These are phyloP conservation scores for Oryza coarctata DNA, from an alignment of 176 grass and related monocot species.

Conservation along the genomic window DNA sequence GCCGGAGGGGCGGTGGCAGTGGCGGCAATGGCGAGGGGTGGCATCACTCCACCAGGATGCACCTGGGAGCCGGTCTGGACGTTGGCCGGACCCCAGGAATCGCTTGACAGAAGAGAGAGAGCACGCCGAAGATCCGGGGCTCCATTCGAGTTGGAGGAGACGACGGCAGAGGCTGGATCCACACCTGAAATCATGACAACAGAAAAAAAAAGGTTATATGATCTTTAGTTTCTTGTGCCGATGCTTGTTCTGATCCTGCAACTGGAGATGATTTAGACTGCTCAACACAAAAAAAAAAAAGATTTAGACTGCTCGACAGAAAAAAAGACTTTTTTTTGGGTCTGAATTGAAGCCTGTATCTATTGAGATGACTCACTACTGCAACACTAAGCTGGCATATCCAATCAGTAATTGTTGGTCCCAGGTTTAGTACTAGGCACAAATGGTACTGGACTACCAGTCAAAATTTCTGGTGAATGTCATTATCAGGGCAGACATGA, in stretches of 20 bases:
- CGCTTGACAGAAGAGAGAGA: conserved; percentile 99
- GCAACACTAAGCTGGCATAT: neutral
- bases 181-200: conserved; percentile 39
- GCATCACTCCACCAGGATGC: conserved; percentile 3
- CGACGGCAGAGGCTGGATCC: conserved; percentile 36
- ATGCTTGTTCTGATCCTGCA: neutral
- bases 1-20: neutral
- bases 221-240: neutral
- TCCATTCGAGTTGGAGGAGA: conserved; percentile 31
- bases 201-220: no score
- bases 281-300: no score
- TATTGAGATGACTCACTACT: neutral
- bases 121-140: conserved; percentile 75
- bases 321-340: neutral
- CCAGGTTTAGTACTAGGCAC: neutral
- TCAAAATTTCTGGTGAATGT: neutral
- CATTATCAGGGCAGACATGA: neutral
- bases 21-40: neutral
- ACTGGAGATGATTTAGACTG: neutral
- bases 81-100: conserved; percentile 3
- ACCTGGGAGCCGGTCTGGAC: conserved; percentile 27
- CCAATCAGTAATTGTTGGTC: neutral
- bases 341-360: neutral
- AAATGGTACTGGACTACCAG: neutral
- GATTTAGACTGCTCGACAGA: neutral